Base-by-base conservation (phyloP, 2,329 filamentous ascomycete genomes). In the Cadophora sp. region DNA sequence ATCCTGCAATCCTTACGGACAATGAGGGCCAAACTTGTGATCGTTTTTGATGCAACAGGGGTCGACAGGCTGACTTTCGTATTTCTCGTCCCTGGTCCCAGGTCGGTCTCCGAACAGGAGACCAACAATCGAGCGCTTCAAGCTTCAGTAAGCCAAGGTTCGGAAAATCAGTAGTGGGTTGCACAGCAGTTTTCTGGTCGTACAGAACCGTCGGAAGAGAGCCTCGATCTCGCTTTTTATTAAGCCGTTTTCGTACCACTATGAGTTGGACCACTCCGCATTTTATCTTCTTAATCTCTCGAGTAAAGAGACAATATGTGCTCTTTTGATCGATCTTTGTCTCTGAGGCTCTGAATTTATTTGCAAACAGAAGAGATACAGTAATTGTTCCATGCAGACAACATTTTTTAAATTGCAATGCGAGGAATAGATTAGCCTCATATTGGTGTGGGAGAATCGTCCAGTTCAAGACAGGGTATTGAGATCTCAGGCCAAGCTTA, bases 91-190 rank as follows among this genome's bases (percentile, higher is more conserved):
- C 56, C 56, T 16, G 14, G 9, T 8, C n/a, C n/a, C n/a, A n/a
- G 31, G 22, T 26, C 7, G 56, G 56, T 59, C 56, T 16, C 8
- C 34, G 29, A 59, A 59, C 24, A 37, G 34, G 22, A 43, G 22
- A 59, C 34, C 56, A 43, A 43, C 55, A 58, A 58, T 24, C 31
- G n/a, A 40, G 56, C 11, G 31, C 29, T 34, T n/a, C 29, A 51
- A 51, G 48, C 48, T 51, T n/a, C 27, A 31, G 26, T 29, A n/a
- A 31, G 51, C 14, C 27, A 26, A 29, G 11, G 16, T 31, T 55
- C 27, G 26, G 56, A 43, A 4, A 59, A 37, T 37, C 22, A 24
- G 5, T 58, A 27, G n/a, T 24, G 56, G 56, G 55, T 37, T 37
- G 31, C 55, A 58, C 55, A 37, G 55, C 31, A 24, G 16, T 40